Evolutionary conservation across 2,329 filamentous ascomycete species (phyloP).

Genomic region (Acrodontium crateriforme): DNA sequence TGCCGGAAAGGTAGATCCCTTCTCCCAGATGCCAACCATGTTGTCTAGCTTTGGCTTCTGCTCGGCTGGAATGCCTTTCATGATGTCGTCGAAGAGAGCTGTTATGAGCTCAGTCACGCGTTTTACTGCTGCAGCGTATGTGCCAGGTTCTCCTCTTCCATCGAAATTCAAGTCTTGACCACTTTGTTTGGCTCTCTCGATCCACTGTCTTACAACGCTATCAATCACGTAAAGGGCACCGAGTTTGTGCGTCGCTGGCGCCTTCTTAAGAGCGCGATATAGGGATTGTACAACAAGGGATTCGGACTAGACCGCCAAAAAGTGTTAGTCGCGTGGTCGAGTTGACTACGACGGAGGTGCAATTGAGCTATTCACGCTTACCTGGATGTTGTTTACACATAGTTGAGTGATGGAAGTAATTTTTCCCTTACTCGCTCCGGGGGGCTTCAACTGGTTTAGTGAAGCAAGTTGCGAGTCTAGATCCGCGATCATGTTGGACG

Average conservation of each 20-base stretch:
- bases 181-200: conserved; percentile 80
- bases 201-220: conserved; percentile 97
- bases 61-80: conserved; percentile 73
- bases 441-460: conserved; percentile 81
- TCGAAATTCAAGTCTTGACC: conserved; percentile 54
- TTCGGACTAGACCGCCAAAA: conserved; percentile 66
- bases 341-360: background rate
- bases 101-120: conserved; percentile 92
- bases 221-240: conserved; percentile 99
- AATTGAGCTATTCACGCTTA: conserved; percentile 36
- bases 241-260: conserved; percentile 88
- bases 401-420: conserved; percentile 77
- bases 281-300: conserved; percentile 91
- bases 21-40: conserved; percentile 95
- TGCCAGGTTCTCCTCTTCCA: conserved; percentile 74
- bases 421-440: conserved; percentile 85
- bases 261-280: conserved; percentile 93
- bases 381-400: conserved; percentile 81
- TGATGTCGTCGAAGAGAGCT: conserved; percentile 87
- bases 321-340: conserved; percentile 2
- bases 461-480: conserved; percentile 81
- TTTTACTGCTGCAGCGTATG: conserved; percentile 87
- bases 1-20: conserved; percentile 76
- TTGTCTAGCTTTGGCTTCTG: conserved; percentile 99
- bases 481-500: conserved; percentile 64